A percentile compares a stretch with the other conserved stretches of the same genome.
phyloP scores from a whole-genome alignment of 305 asterid species.

The Nicotiana rustica region DNA sequence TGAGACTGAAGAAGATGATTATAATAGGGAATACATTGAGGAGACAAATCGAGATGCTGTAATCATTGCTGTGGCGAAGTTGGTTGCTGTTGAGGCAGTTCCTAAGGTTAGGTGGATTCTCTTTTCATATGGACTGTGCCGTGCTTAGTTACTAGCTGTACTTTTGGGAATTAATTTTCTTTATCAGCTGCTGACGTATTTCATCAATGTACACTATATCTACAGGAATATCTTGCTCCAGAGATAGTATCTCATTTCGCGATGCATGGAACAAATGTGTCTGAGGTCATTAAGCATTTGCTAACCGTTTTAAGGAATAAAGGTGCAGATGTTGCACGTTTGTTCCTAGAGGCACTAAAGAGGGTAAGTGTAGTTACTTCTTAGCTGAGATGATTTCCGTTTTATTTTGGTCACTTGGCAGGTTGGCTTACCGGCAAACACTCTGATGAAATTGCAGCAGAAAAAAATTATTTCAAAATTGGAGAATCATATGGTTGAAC shows the following conservation, averaged over 20 bases:
- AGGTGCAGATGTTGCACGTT: conserved; percentile 58
- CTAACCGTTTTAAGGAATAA: conserved; percentile 76
- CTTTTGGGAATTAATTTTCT: background rate
- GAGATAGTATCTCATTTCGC: conserved; percentile 80
- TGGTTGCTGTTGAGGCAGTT: conserved; percentile 81
- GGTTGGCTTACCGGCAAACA: background rate
- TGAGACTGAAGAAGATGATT: conserved; percentile 82
- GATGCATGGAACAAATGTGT: conserved; percentile 68
- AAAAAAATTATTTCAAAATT: background rate
- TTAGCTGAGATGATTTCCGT: conserved; percentile 10
- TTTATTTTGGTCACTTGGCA: conserved; percentile 21
- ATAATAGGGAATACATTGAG: conserved; percentile 81
- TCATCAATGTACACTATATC: conserved; percentile 31
- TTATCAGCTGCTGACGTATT: conserved; percentile 24
- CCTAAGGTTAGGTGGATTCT: conserved; percentile 61
- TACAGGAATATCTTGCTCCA: conserved; percentile 83
- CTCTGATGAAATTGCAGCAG: conserved; percentile 18
- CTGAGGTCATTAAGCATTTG: conserved; percentile 87
- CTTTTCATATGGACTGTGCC: conserved; percentile 28
- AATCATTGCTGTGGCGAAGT: conserved; percentile 76
- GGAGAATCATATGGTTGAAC: conserved; percentile 25
- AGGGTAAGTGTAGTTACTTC: conserved; percentile 51
- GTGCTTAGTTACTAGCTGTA: conserved; percentile 10
- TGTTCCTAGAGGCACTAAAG: conserved; percentile 77
- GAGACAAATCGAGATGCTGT: conserved; percentile 83